Evolutionary conservation across 2,329 filamentous ascomycete genomes (phyloP).

Genomic region (Aspergillus sp.): DNA sequence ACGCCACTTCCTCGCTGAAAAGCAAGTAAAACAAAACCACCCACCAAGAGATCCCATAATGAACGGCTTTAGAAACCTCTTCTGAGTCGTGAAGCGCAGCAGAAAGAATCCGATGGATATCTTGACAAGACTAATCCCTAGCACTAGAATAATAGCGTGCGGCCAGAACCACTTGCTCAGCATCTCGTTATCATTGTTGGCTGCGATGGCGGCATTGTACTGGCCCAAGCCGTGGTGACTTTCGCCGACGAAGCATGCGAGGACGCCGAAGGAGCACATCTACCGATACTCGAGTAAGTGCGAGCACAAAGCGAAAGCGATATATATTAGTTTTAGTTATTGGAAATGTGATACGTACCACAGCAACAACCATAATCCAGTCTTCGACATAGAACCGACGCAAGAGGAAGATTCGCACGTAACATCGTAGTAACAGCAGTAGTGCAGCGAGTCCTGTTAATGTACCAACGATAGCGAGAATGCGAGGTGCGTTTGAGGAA

Average conservation of each 20-base stretch:
- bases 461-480: constrained; percentile 44
- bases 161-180: constrained; percentile 2
- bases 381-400: constrained; percentile 53
- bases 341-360: constrained; percentile 32
- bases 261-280: constrained; percentile 25
- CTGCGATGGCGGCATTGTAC: neutral
- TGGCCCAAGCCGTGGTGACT: constrained; percentile 48
- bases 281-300: constrained; percentile 10
- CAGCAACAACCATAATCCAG: constrained; percentile 44
- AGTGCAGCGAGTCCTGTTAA: constrained; percentile 41
- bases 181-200: neutral
- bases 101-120: constrained; percentile 45
- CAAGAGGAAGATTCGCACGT: constrained; percentile 50
- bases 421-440: constrained; percentile 44
- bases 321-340: neutral
- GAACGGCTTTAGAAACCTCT: constrained; percentile 35
- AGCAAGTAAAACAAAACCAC: neutral
- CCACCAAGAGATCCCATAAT: constrained; percentile 39
- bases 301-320: too few relatives aligned
- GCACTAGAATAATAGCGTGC: constrained; percentile 20
- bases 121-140: constrained; percentile 45
- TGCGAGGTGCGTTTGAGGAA: constrained; percentile 14
- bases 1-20: neutral
- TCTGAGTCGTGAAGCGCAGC: constrained; percentile 41
- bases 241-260: constrained; percentile 48